phyloP scores from a whole-genome alignment of 805 yeast species.

The Zygotorulaspora sp. region DNA sequence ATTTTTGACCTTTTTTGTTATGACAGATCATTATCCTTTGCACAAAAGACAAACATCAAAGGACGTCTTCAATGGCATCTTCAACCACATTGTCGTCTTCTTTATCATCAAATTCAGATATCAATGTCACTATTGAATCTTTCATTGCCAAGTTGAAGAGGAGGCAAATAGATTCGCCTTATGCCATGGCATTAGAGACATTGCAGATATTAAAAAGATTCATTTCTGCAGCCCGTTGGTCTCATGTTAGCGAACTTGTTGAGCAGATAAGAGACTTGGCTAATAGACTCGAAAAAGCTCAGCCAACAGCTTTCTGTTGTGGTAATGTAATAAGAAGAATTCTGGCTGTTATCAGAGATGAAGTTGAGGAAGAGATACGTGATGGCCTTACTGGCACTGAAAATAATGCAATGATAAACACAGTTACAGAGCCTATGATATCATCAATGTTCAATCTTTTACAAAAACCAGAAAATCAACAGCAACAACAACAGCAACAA shows the following conservation, averaged over 20 bases:
- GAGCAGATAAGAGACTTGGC: conserved; percentile 72
- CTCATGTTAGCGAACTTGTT: conserved; percentile 66
- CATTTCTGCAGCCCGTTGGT: conserved; percentile 86
- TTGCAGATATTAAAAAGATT: conserved; percentile 84
- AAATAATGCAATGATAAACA: conserved; percentile 12
- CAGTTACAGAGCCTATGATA: conserved; percentile 49
- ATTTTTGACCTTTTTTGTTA: conserved; percentile 1
- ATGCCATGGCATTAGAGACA: conserved; percentile 77
- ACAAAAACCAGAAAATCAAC: conserved; percentile 43
- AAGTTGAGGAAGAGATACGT: conserved; percentile 51
- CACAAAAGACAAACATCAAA: no score
- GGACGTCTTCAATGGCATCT: conserved; percentile 14
- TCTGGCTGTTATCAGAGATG: conserved; percentile 81
- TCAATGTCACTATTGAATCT: conserved; percentile 40
- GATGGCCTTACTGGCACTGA: conserved; percentile 20
- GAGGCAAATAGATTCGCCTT: conserved; percentile 78
- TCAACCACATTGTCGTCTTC: conserved; percentile 8
- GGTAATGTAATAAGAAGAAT: conserved; percentile 92
- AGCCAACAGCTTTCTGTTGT: conserved; percentile 81
- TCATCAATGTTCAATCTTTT: conserved; percentile 84
- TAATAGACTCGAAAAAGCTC: conserved; percentile 62
- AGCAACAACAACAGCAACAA: conserved; percentile 11
- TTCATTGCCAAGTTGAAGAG: conserved; percentile 64
- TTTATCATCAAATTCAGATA: conserved; percentile 27
- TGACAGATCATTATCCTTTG: no score